These are phyloP conservation scores for Chrysanthemum makinoi DNA, from an alignment of 129 eudicot species.

Conservation along the genomic window DNA sequence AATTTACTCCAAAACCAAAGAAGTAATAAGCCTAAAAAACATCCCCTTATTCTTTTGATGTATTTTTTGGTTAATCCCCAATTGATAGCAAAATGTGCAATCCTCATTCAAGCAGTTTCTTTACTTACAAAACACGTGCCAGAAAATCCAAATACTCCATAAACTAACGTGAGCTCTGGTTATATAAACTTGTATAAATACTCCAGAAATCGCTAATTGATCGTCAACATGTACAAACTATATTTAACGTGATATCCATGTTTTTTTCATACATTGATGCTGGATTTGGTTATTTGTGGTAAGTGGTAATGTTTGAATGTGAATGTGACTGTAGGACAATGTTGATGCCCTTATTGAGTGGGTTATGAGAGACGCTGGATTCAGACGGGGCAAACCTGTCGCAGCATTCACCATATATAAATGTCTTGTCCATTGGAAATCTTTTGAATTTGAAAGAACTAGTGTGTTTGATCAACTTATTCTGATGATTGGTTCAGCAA, in stretches of 20 bases:
- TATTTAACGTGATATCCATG: neutral
- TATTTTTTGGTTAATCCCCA: no score
- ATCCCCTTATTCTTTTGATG: no score
- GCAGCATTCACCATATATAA: constrained; percentile 94
- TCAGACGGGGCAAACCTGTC: constrained; percentile 90
- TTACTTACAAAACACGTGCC: neutral
- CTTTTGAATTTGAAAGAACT: constrained; percentile 92
- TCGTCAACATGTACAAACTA: constrained; percentile 67
- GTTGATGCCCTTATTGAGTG: constrained; percentile 84
- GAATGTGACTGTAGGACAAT: constrained; percentile 63
- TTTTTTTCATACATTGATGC: neutral
- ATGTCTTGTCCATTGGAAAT: constrained; percentile 96
- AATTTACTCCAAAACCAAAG: no score
- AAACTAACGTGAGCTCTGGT: constrained; percentile 33
- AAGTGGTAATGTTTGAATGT: neutral
- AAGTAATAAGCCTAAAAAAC: no score
- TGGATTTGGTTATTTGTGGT: neutral
- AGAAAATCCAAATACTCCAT: neutral
- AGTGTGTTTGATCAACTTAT: constrained; percentile 95
- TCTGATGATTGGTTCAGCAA: constrained; percentile 94
- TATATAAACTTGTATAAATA: neutral
- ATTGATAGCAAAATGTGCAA: no score
- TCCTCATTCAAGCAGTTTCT: constrained; percentile 41
- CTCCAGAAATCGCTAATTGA: constrained; percentile 72
- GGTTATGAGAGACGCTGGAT: constrained; percentile 77